These are phyloP conservation scores for Synchytrium microbalum DNA, from an alignment of 371 early-diverging fungal species.

Conservation along the genomic window DNA sequence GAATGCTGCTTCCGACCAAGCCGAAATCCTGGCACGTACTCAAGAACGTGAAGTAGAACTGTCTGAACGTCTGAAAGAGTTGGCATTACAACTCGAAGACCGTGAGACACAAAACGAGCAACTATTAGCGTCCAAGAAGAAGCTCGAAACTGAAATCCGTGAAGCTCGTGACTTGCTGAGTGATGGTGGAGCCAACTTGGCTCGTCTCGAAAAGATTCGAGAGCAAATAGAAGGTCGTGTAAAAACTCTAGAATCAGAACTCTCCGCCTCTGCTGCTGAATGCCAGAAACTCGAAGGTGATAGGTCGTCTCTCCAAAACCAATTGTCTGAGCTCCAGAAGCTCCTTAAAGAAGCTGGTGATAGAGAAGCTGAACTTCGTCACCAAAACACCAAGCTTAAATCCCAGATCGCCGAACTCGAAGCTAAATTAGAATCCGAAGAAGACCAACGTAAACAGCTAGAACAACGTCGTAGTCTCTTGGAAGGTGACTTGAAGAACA, in stretches of 20 bases:
- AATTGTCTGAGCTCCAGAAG: constrained; percentile 47
- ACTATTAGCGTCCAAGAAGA: constrained; percentile 37
- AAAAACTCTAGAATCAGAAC: constrained; percentile 45
- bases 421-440: constrained; percentile 44
- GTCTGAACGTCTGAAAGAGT: constrained; percentile 57
- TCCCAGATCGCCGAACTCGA: constrained; percentile 50
- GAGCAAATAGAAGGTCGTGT: constrained; percentile 43
- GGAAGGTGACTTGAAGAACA: constrained; percentile 45
- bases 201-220: constrained; percentile 58
- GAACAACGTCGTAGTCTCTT: constrained; percentile 38
- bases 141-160: constrained; percentile 36
- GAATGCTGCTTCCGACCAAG: constrained; percentile 64
- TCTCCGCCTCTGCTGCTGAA: constrained; percentile 31
- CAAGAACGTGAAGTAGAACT: constrained; percentile 60
- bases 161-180: constrained; percentile 39
- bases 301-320: constrained; percentile 45
- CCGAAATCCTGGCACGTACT: constrained; percentile 67
- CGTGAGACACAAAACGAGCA: constrained; percentile 56
- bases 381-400: constrained; percentile 38
- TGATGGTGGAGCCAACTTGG: constrained; percentile 37
- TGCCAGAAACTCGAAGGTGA: constrained; percentile 45
- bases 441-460: constrained; percentile 46
- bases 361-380: constrained; percentile 42
- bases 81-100: constrained; percentile 53
- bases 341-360: constrained; percentile 50